phyloP scores from a whole-genome alignment of 1,284 basidiomycete species.

The Ceratobasidium sp. region DNA sequence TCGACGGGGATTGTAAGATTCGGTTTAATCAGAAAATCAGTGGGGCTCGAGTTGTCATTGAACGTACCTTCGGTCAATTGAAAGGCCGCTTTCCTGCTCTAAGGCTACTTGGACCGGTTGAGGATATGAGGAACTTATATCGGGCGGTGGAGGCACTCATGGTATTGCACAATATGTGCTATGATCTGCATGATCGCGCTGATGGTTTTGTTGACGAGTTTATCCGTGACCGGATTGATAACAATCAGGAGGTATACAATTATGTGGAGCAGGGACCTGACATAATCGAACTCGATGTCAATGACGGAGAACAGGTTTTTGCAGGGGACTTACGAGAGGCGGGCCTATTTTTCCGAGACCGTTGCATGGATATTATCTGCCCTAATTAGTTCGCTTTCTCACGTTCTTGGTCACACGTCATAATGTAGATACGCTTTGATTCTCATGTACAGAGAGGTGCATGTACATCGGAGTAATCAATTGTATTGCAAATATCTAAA shows the following conservation, averaged over 20 bases:
- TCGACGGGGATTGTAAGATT: not conserved
- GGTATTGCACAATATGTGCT: slow-evolving; percentile 26
- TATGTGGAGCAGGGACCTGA: not conserved
- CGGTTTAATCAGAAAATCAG: not conserved
- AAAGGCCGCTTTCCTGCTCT: slow-evolving; percentile 16
- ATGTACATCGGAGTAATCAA: not conserved
- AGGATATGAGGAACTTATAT: slow-evolving; percentile 1
- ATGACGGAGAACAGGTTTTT: not conserved
- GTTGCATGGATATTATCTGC: slow-evolving; percentile 24
- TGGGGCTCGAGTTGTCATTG: not conserved
- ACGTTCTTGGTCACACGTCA: not conserved
- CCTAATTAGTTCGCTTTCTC: not conserved
- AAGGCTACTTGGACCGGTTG: slow-evolving; percentile 3
- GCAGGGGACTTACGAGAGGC: not conserved
- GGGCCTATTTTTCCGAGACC: not conserved
- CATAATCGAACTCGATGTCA: not conserved
- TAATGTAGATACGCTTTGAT: not conserved
- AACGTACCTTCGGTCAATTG: slow-evolving; percentile 20
- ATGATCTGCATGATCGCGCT: slow-evolving; percentile 2
- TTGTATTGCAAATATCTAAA: not conserved
- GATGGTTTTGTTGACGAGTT: slow-evolving; percentile 8
- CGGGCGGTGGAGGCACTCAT: slow-evolving; percentile 27
- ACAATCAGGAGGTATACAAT: not conserved
- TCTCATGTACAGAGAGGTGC: not conserved
- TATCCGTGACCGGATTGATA: not conserved